These are phyloP conservation scores for Papilionanthe hybrid DNA, from an alignment of 116 monocot species.

Conservation along the genomic window DNA sequence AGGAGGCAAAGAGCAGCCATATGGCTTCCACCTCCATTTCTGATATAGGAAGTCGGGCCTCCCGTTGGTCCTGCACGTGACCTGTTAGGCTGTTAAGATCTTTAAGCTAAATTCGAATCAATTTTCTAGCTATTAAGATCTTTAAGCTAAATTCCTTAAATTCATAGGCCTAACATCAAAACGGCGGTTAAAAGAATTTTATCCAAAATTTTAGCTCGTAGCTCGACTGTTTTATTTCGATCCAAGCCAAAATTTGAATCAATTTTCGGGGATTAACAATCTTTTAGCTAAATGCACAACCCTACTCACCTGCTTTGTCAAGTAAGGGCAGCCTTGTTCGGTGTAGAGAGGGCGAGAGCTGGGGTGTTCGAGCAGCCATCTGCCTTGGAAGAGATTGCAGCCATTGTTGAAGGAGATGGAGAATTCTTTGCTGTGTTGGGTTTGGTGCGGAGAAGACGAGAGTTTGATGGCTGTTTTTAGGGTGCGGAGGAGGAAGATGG, in stretches of 20 bases:
- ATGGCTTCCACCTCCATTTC: constrained; percentile 58
- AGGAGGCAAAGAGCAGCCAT: constrained; percentile 39
- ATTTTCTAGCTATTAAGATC: no score
- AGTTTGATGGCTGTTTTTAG: neutral
- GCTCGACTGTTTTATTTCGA: no score
- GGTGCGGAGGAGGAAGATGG: constrained; percentile 12
- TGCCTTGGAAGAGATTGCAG: constrained; percentile 51
- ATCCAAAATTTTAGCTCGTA: no score
- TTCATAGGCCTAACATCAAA: no score
- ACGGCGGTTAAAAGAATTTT: no score
- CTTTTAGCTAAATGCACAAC: no score
- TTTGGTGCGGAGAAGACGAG: neutral
- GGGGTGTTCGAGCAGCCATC: constrained; percentile 35
- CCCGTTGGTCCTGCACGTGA: constrained; percentile 48
- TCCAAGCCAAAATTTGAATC: no score
- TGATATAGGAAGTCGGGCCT: constrained; percentile 47
- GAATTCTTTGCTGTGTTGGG: neutral
- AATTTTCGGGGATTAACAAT: no score
- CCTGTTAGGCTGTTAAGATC: neutral
- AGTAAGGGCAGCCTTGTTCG: constrained; percentile 52
- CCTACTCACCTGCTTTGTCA: constrained; percentile 20
- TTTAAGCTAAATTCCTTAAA: no score
- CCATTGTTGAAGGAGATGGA: neutral
- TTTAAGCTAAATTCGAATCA: no score
- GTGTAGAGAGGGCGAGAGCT: constrained; percentile 33